These are phyloP conservation scores for Albophoma yamanashiensis DNA, from an alignment of 2,329 filamentous ascomycete species.

Conservation along the genomic window DNA sequence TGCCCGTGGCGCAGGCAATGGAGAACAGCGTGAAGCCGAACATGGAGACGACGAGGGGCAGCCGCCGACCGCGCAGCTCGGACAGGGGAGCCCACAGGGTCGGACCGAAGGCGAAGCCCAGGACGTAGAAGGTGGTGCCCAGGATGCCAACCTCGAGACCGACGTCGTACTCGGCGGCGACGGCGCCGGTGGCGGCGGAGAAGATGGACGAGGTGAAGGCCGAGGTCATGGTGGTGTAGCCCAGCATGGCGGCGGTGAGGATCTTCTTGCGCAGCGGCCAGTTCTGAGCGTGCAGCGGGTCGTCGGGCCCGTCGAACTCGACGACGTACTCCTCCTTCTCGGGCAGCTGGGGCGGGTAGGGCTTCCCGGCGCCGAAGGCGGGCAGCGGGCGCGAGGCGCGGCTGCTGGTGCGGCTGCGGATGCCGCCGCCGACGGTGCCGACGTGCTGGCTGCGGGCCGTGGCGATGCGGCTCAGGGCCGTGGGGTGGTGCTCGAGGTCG, in stretches of 20 bases:
- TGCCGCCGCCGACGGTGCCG: constrained; percentile 52
- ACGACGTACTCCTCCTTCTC: constrained; percentile 69
- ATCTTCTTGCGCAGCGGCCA: constrained; percentile 75
- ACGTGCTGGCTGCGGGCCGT: constrained; percentile 62
- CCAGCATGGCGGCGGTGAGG: constrained; percentile 55
- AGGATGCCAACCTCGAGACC: constrained; percentile 51
- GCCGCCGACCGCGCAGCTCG: constrained; percentile 56
- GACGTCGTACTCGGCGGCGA: constrained; percentile 50
- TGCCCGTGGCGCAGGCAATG: constrained; percentile 51
- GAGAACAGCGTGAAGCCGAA: constrained; percentile 62
- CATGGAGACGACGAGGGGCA: constrained; percentile 51
- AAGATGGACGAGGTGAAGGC: constrained; percentile 70
- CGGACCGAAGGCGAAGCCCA: constrained; percentile 62
- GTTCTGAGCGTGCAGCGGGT: constrained; percentile 80
- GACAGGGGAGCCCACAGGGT: constrained; percentile 63
- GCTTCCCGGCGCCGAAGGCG: constrained; percentile 62
- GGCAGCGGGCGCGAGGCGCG: constrained; percentile 51
- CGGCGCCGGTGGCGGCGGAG: constrained; percentile 49
- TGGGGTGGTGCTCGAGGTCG: constrained; percentile 60
- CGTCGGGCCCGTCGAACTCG: constrained; percentile 74
- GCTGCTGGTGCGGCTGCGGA: constrained; percentile 24
- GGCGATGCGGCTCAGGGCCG: constrained; percentile 59
- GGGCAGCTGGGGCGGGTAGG: constrained; percentile 59
- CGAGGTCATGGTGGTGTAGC: constrained; percentile 60
- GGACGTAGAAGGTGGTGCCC: constrained; percentile 59